Evolutionary conservation across 1,284 basidiomycete genomes (phyloP).

Genomic region (Grifola frondosa): DNA sequence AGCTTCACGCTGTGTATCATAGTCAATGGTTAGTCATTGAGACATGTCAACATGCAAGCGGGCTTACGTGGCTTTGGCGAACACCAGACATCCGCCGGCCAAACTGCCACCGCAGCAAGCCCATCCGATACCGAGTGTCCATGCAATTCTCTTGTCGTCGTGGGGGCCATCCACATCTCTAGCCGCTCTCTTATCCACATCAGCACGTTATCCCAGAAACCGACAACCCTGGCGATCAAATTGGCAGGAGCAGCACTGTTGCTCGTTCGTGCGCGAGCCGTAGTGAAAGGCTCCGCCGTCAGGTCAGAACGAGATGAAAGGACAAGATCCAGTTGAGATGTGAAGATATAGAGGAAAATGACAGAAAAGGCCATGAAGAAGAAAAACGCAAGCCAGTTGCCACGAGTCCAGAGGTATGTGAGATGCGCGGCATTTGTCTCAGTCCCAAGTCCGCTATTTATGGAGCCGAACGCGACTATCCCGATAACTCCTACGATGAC

Average conservation of each 20-base stretch:
- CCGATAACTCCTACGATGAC: slow-evolving; percentile 83
- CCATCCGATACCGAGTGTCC: slow-evolving; percentile 91
- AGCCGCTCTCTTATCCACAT: slow-evolving; percentile 58
- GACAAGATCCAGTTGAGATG: slow-evolving; percentile 64
- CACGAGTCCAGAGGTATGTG: slow-evolving; percentile 78
- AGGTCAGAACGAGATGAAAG: slow-evolving; percentile 67
- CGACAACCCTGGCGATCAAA: slow-evolving; percentile 31
- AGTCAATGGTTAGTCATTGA: neutral
- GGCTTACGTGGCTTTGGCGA: slow-evolving; percentile 84
- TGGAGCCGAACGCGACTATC: slow-evolving; percentile 83
- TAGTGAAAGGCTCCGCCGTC: slow-evolving; percentile 52
- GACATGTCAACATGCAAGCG: slow-evolving; percentile 18
- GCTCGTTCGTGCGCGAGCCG: slow-evolving; percentile 35
- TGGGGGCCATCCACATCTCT: slow-evolving; percentile 76
- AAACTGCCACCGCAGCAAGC: slow-evolving; percentile 87
- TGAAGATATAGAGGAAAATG: slow-evolving; percentile 62
- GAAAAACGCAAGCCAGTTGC: slow-evolving; percentile 88
- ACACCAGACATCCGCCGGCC: slow-evolving; percentile 86
- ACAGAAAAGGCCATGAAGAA: slow-evolving; percentile 75
- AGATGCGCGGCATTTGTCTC: slow-evolving; percentile 74
- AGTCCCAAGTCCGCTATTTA: slow-evolving; percentile 70
- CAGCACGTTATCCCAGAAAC: slow-evolving; percentile 49
- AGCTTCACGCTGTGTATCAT: slow-evolving; percentile 61
- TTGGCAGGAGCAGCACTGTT: slow-evolving; percentile 25
- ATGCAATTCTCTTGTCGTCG: slow-evolving; percentile 80